Evolutionary conservation across 1,284 basidiomycete species (phyloP), one percentile per base, ranked within the genome.

Genomic region (Termitomyces sp.): DNA sequence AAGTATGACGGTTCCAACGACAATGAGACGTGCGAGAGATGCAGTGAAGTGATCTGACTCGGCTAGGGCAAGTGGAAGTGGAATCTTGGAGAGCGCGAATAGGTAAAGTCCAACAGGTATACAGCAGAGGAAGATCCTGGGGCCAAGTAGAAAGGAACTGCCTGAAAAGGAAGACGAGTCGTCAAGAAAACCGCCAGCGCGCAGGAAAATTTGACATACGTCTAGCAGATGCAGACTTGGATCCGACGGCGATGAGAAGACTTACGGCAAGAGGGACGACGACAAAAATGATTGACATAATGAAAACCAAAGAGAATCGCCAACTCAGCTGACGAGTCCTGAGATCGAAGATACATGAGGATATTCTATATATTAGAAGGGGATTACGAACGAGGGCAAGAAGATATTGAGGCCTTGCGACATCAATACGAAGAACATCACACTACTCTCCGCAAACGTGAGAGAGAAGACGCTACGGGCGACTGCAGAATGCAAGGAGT

Each of bases 1-100:
- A 9, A 91, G 80, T 45, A 88, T 78, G 26, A 84, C 73, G 0
- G 83, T 88, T 3, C 88, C 88, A 26, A 90, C 67, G 5, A 88
- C 83, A n/a, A 85, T 78, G n/a, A 91, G 72, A 10, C 87, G 78
- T 3, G 83, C 73, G 1, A 86, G 67, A 0, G 76, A 73, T 0
- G 75, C 66, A 7, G 73, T 76, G 9, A 76, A 65, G 0, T 75
- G 61, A 46, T 75, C 75, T 28, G 74, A 64, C 4, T 72, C 61
- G 21, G 67, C 62, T 16, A 83, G 65, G 14, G 73, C 75, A 18
- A 68, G 52, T 2, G 87, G 86, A 9, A 89, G 71, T 1, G 88
- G 87, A 16, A 90, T 75, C 49, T 79, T 79, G 7, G 83, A 85
- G 14, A 90, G 67, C 1, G 74, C 65, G 57, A 82, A 75, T 28